These are phyloP conservation scores for Curvularia hawaiiensis DNA, from an alignment of 2,329 filamentous ascomycete genomes.

Conservation along the genomic window DNA sequence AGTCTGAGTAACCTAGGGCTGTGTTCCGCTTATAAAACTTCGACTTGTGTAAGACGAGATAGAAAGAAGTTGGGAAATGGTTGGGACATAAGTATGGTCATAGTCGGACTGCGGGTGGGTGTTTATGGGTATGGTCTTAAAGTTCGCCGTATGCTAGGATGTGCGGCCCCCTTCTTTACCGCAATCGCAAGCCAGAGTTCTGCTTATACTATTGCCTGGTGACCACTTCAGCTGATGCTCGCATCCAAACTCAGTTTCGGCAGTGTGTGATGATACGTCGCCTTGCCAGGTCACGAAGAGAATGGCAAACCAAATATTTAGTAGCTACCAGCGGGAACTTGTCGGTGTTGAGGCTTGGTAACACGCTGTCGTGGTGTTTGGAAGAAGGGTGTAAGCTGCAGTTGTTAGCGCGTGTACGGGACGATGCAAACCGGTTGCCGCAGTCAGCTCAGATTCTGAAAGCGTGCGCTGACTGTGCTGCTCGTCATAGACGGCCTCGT, in stretches of 20 bases:
- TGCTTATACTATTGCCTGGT: background rate
- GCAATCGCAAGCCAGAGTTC: constrained; percentile 20
- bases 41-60: background rate
- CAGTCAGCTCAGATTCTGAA: constrained; percentile 31
- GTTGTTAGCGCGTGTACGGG: constrained; percentile 2
- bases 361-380: constrained; percentile 13
- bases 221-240: constrained; percentile 7
- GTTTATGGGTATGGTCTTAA: background rate
- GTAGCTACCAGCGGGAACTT: constrained; percentile 3
- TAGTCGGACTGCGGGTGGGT: background rate
- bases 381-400: constrained; percentile 19
- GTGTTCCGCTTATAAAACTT: background rate
- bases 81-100: background rate
- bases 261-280: constrained; percentile 15
- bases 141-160: background rate
- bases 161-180: constrained; percentile 5
- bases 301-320: background rate
- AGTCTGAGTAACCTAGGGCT: background rate
- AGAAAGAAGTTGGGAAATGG: background rate
- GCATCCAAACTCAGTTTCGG: constrained; percentile 5
- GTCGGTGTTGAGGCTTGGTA: background rate
- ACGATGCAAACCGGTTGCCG: constrained; percentile 15
- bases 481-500: background rate
- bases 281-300: background rate
- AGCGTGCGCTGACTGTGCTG: constrained; percentile 14